A percentile compares a stretch with the other conserved stretches of the same genome.
These are phyloP conservation scores for Lichtheimia corymbifera DNA, from an alignment of 371 early-diverging fungal genomes.

Conservation along the genomic window DNA sequence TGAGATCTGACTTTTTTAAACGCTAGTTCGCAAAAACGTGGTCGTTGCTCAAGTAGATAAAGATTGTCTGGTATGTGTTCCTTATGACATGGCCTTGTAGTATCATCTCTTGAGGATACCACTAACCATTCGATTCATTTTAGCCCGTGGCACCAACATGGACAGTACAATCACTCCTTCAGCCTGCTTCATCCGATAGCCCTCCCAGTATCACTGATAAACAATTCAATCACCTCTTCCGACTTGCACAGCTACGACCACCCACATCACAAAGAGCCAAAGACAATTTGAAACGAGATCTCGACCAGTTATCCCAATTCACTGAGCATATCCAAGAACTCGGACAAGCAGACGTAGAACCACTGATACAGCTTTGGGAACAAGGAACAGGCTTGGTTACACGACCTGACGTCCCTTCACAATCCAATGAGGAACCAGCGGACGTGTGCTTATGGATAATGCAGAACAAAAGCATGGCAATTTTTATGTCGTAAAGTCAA, in stretches of 20 bases:
- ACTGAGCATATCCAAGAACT: conserved; percentile 27
- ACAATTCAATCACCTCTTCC: conserved; percentile 33
- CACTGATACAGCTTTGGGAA: conserved; percentile 39
- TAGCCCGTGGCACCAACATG: conserved; percentile 36
- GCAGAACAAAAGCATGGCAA: conserved; percentile 34
- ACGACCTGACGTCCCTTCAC: conserved; percentile 2
- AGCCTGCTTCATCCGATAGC: conserved; percentile 7
- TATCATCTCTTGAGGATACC: too few species aligned
- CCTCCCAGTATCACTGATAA: conserved; percentile 24
- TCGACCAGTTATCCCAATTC: conserved; percentile 34
- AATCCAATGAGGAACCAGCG: conserved; percentile 11
- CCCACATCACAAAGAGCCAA: conserved; percentile 11
- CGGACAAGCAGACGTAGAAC: conserved; percentile 21
- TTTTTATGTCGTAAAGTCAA: conserved; percentile 29
- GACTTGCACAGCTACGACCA: conserved; percentile 30
- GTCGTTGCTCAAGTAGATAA: too few species aligned
- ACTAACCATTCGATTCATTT: background rate
- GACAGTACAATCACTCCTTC: conserved; percentile 28
- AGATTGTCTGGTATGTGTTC: too few species aligned
- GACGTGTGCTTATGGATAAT: conserved; percentile 26
- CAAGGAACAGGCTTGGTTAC: conserved; percentile 16
- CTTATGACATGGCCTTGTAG: too few species aligned
- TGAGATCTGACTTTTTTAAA: too few species aligned
- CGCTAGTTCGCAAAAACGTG: too few species aligned
- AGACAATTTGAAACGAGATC: conserved; percentile 25